A percentile compares a stretch with the other conserved stretches of the same genome.
These are phyloP conservation scores for Teunomyces gatunensis DNA, from an alignment of 805 yeast species.

Conservation along the genomic window DNA sequence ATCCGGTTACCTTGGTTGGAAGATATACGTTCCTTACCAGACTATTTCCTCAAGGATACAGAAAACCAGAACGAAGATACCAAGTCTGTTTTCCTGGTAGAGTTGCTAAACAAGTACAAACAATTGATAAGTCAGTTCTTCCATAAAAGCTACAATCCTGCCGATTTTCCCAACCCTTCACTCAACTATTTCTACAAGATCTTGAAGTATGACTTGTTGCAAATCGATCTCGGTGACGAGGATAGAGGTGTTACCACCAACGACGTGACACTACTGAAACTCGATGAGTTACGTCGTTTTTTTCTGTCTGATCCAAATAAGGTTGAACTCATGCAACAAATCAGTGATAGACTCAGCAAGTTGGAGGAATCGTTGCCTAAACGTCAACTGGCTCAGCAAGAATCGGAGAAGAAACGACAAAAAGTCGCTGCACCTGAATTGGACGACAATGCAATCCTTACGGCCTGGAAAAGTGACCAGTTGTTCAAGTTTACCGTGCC, in stretches of 20 bases:
- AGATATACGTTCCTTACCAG: conserved; percentile 69
- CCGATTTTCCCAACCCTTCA: conserved; percentile 60
- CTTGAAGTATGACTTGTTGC: conserved; percentile 64
- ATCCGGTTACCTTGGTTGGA: conserved; percentile 71
- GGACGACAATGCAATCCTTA: conserved; percentile 40
- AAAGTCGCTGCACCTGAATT: conserved; percentile 14
- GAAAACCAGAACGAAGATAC: conserved; percentile 8
- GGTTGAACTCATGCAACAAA: conserved; percentile 7
- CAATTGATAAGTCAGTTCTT: conserved; percentile 37
- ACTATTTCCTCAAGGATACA: conserved; percentile 16
- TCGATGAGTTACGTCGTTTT: conserved; percentile 12
- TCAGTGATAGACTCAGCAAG: conserved; percentile 11
- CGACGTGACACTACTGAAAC: conserved; percentile 18
- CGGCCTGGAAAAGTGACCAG: conserved; percentile 39
- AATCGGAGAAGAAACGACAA: conserved; percentile 22
- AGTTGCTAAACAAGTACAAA: conserved; percentile 20
- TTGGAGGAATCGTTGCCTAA: conserved; percentile 10
- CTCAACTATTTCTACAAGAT: conserved; percentile 65
- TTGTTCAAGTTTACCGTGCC: conserved; percentile 38
- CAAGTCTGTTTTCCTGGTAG: conserved; percentile 12
- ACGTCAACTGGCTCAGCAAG: conserved; percentile 1
- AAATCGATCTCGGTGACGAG: conserved; percentile 25
- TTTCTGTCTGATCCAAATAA: conserved; percentile 7
- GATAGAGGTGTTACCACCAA: conserved; percentile 17
- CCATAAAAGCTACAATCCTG: conserved; percentile 52